A percentile compares a stretch with the other conserved stretches of the same genome.
phyloP scores from a whole-genome alignment of 495 filamentous ascomycete species.

The Tuber calosporum region DNA sequence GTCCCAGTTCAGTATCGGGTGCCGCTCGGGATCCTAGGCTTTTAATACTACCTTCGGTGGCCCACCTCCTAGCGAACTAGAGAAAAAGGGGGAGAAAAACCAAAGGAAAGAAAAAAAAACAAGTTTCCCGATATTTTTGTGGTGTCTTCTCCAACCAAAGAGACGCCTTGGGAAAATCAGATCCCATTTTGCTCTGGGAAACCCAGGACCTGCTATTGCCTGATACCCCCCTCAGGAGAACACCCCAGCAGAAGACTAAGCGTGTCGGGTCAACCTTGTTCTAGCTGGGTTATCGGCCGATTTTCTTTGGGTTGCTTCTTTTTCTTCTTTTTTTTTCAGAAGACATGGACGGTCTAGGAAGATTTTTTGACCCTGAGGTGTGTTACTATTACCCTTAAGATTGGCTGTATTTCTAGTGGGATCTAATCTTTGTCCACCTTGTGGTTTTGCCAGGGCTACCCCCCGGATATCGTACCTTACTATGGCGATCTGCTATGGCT shows the following conservation, averaged over 20 bases:
- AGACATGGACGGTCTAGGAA: neutral
- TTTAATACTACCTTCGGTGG: too few species aligned
- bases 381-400: neutral
- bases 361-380: neutral
- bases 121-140: neutral
- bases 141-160: neutral
- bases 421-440: neutral
- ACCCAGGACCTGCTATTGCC: neutral
- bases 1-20: neutral
- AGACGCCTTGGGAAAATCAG: neutral
- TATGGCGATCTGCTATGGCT: neutral
- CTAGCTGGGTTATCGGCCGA: neutral
- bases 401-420: neutral
- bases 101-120: neutral
- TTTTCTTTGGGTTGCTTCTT: neutral
- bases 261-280: neutral
- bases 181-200: neutral
- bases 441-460: neutral
- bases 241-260: too few species aligned
- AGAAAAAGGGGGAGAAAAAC: too few species aligned
- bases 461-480: neutral
- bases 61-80: too few species aligned
- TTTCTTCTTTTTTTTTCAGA: neutral
- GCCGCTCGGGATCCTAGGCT: too few species aligned
- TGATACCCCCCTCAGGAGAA: neutral